These are phyloP conservation scores for Pisolithus microcarpus DNA, from an alignment of 768 basidiomycete species.

Conservation along the genomic window DNA sequence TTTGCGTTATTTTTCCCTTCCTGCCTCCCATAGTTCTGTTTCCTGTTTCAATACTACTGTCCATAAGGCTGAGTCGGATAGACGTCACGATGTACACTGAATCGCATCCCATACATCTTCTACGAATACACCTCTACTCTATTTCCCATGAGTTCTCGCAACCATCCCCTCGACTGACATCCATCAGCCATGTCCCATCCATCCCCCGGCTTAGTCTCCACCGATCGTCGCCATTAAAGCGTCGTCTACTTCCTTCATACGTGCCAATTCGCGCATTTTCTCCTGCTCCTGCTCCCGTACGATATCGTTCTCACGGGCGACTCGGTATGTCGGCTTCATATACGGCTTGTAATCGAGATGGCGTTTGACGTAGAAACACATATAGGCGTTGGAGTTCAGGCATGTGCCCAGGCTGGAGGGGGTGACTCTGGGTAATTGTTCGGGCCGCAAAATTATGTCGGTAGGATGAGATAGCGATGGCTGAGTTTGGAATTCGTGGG, in stretches of 20 bases:
- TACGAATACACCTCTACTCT: too few relatives aligned
- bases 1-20: neutral
- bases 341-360: constrained; percentile 77
- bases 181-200: too few relatives aligned
- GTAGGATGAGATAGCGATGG: too few relatives aligned
- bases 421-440: constrained; percentile 49
- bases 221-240: constrained; percentile 46
- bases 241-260: constrained; percentile 58
- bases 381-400: constrained; percentile 73
- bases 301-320: constrained; percentile 59
- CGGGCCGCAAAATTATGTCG: too few relatives aligned
- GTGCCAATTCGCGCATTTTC: constrained; percentile 44
- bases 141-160: too few relatives aligned
- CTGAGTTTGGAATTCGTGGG: too few relatives aligned
- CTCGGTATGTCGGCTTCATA: constrained; percentile 60
- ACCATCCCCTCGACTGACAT: too few relatives aligned
- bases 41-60: constrained; percentile 6
- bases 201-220: constrained; percentile 12
- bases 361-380: constrained; percentile 94
- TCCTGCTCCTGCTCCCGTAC: constrained; percentile 53
- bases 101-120: neutral
- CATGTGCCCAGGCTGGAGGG: constrained; percentile 61
- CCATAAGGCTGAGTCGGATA: neutral
- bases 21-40: neutral
- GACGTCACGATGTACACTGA: constrained; percentile 4